phyloP scores from a whole-genome alignment of 345 rosid species.

The Melaleuca alternifolia region DNA sequence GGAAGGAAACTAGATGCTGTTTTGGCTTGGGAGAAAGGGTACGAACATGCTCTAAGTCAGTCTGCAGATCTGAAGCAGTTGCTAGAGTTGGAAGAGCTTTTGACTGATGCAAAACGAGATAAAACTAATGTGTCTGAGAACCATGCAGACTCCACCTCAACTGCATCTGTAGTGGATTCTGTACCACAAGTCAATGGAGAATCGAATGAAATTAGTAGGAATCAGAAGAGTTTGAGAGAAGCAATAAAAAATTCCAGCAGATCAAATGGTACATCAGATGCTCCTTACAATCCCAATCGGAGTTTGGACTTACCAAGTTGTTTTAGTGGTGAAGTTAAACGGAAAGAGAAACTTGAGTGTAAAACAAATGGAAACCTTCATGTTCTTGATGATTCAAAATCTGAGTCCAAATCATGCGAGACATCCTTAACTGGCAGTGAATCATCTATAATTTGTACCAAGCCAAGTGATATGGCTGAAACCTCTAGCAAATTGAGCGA shows the following conservation, averaged over 20 bases:
- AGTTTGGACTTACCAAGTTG: constrained; percentile 16
- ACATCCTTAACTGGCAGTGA: constrained; percentile 18
- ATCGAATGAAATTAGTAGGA: constrained; percentile 9
- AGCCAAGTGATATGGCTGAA: constrained; percentile 35
- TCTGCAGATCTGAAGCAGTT: constrained; percentile 85
- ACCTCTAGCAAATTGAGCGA: constrained; percentile 18
- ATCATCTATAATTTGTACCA: constrained; percentile 19
- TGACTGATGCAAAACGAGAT: constrained; percentile 44
- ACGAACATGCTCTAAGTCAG: constrained; percentile 44
- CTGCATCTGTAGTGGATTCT: constrained; percentile 20
- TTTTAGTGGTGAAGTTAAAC: constrained; percentile 20
- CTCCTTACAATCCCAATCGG: constrained; percentile 14
- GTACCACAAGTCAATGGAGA: constrained; percentile 29
- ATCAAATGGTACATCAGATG: constrained; percentile 28
- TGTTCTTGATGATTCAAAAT: constrained; percentile 14
- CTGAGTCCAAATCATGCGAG: constrained; percentile 24
- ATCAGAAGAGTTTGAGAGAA: constrained; percentile 12
- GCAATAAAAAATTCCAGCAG: neutral
- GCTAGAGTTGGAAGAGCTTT: constrained; percentile 79
- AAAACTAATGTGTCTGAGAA: constrained; percentile 11
- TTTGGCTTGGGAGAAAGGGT: constrained; percentile 72
- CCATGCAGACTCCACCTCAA: constrained; percentile 16
- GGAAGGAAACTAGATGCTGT: constrained; percentile 78
- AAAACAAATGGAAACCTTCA: constrained; percentile 26
- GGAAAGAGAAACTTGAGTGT: constrained; percentile 19